phyloP scores from a whole-genome alignment of 1,139 yeast genomes.

The Debaryomycetaceae sp. region DNA sequence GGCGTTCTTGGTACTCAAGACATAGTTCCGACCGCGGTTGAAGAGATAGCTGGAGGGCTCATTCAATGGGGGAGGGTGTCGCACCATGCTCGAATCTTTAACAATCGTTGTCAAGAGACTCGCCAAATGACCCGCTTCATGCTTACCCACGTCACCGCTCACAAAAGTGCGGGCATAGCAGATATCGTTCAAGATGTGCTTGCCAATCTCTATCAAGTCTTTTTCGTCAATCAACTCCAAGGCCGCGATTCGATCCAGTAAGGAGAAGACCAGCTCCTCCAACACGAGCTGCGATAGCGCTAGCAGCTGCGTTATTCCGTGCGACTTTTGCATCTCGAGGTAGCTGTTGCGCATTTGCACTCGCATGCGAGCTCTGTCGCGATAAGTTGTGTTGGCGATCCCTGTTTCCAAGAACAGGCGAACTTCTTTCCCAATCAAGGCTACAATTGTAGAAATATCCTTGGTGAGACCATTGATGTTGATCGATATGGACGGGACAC shows the following conservation, averaged over 20 bases:
- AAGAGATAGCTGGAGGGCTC: slow-evolving; percentile 23
- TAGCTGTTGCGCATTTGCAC: slow-evolving; percentile 33
- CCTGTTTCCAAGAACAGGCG: slow-evolving; percentile 5
- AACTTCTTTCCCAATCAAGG: slow-evolving; percentile 11
- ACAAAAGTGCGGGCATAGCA: slow-evolving; percentile 31
- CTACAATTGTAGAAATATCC: slow-evolving; percentile 21
- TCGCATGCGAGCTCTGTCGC: slow-evolving; percentile 32
- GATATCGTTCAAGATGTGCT: slow-evolving; percentile 9
- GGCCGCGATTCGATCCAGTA: slow-evolving; percentile 36
- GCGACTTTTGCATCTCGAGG: slow-evolving; percentile 21
- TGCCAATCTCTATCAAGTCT: slow-evolving; percentile 11
- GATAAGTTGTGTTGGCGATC: slow-evolving; percentile 11
- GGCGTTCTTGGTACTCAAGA: slow-evolving; percentile 12
- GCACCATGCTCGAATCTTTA: background rate
- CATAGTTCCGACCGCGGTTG: slow-evolving; percentile 21
- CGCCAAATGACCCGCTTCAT: slow-evolving; percentile 6
- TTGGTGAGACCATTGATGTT: slow-evolving; percentile 38
- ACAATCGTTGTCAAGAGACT: slow-evolving; percentile 1
- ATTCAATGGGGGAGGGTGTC: background rate
- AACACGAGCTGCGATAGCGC: slow-evolving; percentile 38
- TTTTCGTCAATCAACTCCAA: slow-evolving; percentile 18
- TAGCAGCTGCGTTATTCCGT: slow-evolving; percentile 32
- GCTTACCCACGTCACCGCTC: slow-evolving; percentile 33
- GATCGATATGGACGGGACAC: slow-evolving; percentile 38
- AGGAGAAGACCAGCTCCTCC: slow-evolving; percentile 41